phyloP scores from a whole-genome alignment of 2,329 filamentous ascomycete species.

The Metarhizium rileyi region DNA sequence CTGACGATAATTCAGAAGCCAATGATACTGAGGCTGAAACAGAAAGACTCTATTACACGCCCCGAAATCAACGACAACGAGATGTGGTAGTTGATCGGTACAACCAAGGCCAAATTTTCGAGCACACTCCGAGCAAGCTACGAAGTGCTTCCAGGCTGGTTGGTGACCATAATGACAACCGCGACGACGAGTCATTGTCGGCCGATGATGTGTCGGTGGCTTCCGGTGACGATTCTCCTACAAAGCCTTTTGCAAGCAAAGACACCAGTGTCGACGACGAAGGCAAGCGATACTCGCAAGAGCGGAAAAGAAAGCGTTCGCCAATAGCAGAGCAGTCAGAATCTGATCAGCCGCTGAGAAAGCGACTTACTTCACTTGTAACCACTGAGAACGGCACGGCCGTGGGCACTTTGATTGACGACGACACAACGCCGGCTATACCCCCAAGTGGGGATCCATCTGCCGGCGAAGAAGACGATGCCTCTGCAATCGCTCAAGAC shows the following conservation, averaged over 20 bases:
- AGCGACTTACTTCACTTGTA: constrained; percentile 41
- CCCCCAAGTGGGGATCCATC: constrained; percentile 29
- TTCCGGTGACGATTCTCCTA: constrained; percentile 26
- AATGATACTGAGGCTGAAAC: constrained; percentile 84
- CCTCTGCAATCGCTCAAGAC: constrained; percentile 18
- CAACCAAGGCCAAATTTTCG: constrained; percentile 43
- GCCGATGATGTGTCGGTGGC: constrained; percentile 28
- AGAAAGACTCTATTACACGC: constrained; percentile 84
- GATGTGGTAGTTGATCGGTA: constrained; percentile 51
- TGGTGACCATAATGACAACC: constrained; percentile 25
- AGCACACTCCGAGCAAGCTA: constrained; percentile 69
- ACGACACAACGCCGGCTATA: constrained; percentile 26
- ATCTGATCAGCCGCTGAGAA: constrained; percentile 39
- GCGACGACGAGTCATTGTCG: constrained; percentile 30
- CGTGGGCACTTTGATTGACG: constrained; percentile 22
- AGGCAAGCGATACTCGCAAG: constrained; percentile 22
- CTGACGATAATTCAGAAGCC: constrained; percentile 29
- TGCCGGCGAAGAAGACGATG: constrained; percentile 36
- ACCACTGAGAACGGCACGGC: constrained; percentile 27
- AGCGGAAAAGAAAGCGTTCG: constrained; percentile 43
- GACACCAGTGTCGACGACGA: constrained; percentile 21
- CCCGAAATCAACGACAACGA: constrained; percentile 53
- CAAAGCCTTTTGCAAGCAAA: constrained; percentile 20
- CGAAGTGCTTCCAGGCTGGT: constrained; percentile 33
- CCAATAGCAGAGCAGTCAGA: constrained; percentile 34